Conservation (phyloP, 179 eudicot genomes). For the Corrigiola litoralis region DNA sequence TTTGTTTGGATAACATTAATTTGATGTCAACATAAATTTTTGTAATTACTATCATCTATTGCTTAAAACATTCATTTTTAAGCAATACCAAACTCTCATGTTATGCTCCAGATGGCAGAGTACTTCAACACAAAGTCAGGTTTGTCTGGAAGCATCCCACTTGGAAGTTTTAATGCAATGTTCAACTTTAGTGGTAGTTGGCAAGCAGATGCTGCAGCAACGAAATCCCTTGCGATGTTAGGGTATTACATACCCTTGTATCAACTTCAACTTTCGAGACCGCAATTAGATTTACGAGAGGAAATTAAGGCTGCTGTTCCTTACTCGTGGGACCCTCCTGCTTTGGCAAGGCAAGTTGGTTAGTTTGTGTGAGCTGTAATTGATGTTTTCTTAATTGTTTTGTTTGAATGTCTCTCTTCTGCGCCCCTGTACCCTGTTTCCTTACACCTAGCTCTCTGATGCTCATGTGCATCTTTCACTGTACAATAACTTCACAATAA, state of each 20-base stretch:
- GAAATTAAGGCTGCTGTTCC: slow-evolving; percentile 88
- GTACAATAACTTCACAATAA: too few relatives aligned
- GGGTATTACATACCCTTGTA: slow-evolving; percentile 70
- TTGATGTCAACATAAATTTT: too few relatives aligned
- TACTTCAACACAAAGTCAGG: slow-evolving; percentile 69
- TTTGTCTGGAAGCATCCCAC: slow-evolving; percentile 69
- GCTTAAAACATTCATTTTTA: not conserved
- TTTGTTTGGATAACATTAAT: too few relatives aligned
- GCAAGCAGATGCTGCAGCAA: slow-evolving; percentile 84
- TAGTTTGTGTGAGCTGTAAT: not conserved
- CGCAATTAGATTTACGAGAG: slow-evolving; percentile 52
- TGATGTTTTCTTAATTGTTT: not conserved
- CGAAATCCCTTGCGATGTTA: slow-evolving; percentile 91
- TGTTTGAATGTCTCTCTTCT: too few relatives aligned
- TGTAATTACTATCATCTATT: not conserved
- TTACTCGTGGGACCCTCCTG: slow-evolving; percentile 91
- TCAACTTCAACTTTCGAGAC: slow-evolving; percentile 46
- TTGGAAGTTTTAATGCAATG: slow-evolving; percentile 98
- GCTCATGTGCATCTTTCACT: too few relatives aligned
- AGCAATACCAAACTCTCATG: not conserved
- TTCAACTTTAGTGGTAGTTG: slow-evolving; percentile 92
- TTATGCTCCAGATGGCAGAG: slow-evolving; percentile 65
- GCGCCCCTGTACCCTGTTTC: too few relatives aligned
- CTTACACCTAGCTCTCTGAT: too few relatives aligned
- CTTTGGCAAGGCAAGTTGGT: slow-evolving; percentile 79